Percentiles rank a stretch among this genome's conserved stretches.
phyloP scores from a whole-genome alignment of 2,329 filamentous ascomycete species.

The Neoscytalidium dimidiatum region DNA sequence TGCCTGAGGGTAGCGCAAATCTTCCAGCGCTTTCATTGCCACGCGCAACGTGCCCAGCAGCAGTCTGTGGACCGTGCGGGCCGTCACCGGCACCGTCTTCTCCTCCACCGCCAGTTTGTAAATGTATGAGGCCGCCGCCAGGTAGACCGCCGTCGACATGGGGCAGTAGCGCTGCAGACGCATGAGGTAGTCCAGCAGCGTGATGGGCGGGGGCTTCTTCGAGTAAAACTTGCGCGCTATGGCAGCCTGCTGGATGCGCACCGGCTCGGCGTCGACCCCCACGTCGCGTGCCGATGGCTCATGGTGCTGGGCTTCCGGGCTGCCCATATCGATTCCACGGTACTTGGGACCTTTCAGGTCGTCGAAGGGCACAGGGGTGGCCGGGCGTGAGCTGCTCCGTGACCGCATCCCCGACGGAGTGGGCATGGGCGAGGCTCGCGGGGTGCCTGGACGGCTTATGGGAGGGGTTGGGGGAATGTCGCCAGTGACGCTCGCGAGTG shows the following conservation, averaged over 20 bases:
- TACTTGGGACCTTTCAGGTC: constrained; percentile 39
- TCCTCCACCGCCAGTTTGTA: constrained; percentile 75
- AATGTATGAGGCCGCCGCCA: constrained; percentile 86
- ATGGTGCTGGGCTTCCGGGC: constrained; percentile 52
- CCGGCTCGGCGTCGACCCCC: constrained; percentile 68
- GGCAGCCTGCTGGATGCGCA: constrained; percentile 77
- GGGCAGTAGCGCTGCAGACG: constrained; percentile 90
- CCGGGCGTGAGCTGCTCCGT: constrained; percentile 37
- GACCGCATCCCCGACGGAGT: constrained; percentile 20
- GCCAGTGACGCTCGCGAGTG: constrained; percentile 70
- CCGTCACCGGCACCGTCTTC: constrained; percentile 75
- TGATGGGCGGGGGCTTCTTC: constrained; percentile 80
- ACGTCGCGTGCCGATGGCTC: constrained; percentile 50
- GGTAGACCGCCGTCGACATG: constrained; percentile 90
- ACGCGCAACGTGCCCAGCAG: constrained; percentile 82
- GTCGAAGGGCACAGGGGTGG: constrained; percentile 41
- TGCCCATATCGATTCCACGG: constrained; percentile 44
- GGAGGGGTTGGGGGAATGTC: constrained; percentile 82
- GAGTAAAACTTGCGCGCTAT: constrained; percentile 94
- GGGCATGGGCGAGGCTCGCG: constrained; percentile 30
- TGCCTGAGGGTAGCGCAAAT: constrained; percentile 81
- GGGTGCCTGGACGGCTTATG: constrained; percentile 62
- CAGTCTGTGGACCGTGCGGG: constrained; percentile 82
- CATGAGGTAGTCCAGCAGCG: constrained; percentile 79
- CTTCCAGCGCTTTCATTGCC: constrained; percentile 93